Evolutionary conservation across 2,329 filamentous ascomycete genomes (phyloP), one percentile per base, ranked within the genome.

Genomic region (Acrocalymma vagum): DNA sequence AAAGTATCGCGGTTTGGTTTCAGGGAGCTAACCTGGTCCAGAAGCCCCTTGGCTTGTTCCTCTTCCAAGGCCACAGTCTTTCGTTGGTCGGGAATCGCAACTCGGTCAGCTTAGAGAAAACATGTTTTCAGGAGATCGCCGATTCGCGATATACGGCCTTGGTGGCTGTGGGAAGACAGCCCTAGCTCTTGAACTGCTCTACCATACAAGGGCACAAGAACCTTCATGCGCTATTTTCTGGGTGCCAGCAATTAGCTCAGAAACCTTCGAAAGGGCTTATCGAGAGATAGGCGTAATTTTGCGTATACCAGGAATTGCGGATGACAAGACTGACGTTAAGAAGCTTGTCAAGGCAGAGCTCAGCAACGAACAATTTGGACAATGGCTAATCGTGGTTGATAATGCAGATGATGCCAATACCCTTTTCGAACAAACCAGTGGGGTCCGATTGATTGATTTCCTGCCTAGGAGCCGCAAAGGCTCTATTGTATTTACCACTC

Each of bases 371-470:
- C 17, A 21, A 10, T 16, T 24, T 5, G 27, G 39, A 4, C 46
- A 25, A 21, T 77, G 70, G 73, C 52, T 77, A 23, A 47, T 77
- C 1, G 53, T 77, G 2, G 46, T 76, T 5, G 69, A 75, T 32
- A 78, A 77, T 40, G 70, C 68, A 0, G 73, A 77, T 29, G 66
- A 75, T 22, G 38, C 38, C 2, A 42, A 63, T 2, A 8, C 41
- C 61, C 5, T 23, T 68, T n/a, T 33, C 67, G 27, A 56, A 14
- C 24, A 14, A 16, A 30, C 29, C 25, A 20, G 15, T 18, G 25
- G n/a, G 14, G 24, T 42, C 18, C 44, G 53, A 13, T 29, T 72
- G n/a, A 38, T 47, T 6, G 25, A 61, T 9, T 69, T 67, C 41
- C 42, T 75, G 0, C 72, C 72, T 0, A 11, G 48, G 8, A 71